Conservation (phyloP, 176 grass and related monocot species). For the Eragrostis nindensis region DNA sequence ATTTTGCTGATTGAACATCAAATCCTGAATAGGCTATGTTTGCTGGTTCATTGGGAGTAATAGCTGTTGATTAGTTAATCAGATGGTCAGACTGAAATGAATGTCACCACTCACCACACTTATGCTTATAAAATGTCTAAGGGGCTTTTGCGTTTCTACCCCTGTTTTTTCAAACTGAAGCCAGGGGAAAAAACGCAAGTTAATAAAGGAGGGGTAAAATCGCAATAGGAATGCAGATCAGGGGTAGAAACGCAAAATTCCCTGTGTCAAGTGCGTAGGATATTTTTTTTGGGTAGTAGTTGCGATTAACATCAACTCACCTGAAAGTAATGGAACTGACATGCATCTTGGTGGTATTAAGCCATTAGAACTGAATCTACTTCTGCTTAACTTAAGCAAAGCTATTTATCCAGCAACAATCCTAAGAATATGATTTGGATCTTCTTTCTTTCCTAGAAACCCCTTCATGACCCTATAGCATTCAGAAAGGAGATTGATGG, state of each 20-base stretch:
- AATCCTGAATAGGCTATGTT: no score
- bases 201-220: no score
- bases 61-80: background rate
- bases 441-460: constrained; percentile 58
- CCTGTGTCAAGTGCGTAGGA: no score
- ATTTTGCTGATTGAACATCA: constrained; percentile 33
- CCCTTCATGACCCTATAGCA: constrained; percentile 80
- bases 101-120: background rate
- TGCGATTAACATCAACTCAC: constrained; percentile 9
- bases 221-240: no score
- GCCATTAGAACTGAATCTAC: background rate
- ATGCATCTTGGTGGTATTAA: background rate
- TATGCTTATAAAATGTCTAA: constrained; percentile 3
- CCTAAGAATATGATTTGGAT: constrained; percentile 36
- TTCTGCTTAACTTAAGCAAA: constrained; percentile 26
- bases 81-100: constrained; percentile 25
- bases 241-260: no score
- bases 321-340: background rate
- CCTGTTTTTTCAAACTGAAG: no score
- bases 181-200: no score
- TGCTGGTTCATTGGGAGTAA: background rate
- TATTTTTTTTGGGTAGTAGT: constrained; percentile 2
- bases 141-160: background rate
- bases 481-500: constrained; percentile 81
- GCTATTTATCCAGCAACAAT: constrained; percentile 17